Evolutionary conservation across 805 yeast genomes (phyloP), one percentile per base, ranked within the genome.

Genomic region (Metschnikowia borealis): DNA sequence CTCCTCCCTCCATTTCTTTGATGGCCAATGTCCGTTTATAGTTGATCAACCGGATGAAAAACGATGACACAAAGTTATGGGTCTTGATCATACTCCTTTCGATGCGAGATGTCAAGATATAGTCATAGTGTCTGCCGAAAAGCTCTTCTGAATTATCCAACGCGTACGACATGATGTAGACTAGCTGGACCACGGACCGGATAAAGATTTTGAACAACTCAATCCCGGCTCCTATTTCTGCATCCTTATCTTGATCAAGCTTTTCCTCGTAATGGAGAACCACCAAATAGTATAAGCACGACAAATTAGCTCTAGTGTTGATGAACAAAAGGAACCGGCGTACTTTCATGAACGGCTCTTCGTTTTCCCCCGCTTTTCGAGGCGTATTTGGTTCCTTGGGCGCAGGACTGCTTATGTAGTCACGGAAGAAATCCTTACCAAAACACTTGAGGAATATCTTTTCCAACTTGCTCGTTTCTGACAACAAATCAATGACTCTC

Each of bases 351-450:
- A 54, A 61, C 7, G 64, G 51, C 18, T 61, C 62, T 38, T 69
- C 68, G 52, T 65, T 68, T 14, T 18, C 36, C 39, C 62, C 58
- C 2, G 20, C 23, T 8, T 33, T 37, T 11, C 29, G 38, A 15
- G 40, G 34, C 10, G 17, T 26, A n/a, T 48, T 51, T 5, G 54
- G 50, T 6, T 54, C 62, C 41, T 53, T 38, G 49, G 57, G 33
- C 26, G 68, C 67, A 5, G 74, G 70, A 21, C 61, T 61, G 51
- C 75, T 68, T 32, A 73, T 64, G 38, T 59, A 62, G 39, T 69
- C 75, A 38, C 65, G 62, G 59, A 73, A 73, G 50, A 71, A 73
- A 52, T 73, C 76, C 44, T 68, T 69, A 3, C 77, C 77, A 55
- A 72, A 73, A 36, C 62, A 61, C 8, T 70, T 62, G 39, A 64